Conservation (phyloP, 1,284 basidiomycete species). For the Vanrija pseudolonga region DNA sequence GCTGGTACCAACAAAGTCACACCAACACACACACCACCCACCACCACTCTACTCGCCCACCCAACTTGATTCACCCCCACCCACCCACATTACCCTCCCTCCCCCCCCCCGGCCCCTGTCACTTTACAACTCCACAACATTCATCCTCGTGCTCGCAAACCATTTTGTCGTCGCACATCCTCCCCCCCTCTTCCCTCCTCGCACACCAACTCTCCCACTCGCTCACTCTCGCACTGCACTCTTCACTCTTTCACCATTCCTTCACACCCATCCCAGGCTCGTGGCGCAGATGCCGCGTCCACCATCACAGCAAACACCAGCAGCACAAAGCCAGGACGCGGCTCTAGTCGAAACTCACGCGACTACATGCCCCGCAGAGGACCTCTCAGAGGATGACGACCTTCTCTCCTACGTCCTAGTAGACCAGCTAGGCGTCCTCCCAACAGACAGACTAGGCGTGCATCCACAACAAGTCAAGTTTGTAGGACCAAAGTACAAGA, state of each 20-base stretch:
- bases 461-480: constrained; percentile 47
- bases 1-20: too few relatives aligned
- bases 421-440: constrained; percentile 40
- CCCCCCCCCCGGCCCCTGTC: too few relatives aligned
- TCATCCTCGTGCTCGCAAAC: too few relatives aligned
- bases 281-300: constrained; percentile 7
- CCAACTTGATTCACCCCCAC: background rate
- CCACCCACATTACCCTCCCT: background rate
- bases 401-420: constrained; percentile 46
- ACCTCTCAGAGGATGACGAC: constrained; percentile 47
- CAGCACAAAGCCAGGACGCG: background rate
- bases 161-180: background rate
- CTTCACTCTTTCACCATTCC: too few relatives aligned
- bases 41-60: background rate
- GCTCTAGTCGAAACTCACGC: background rate
- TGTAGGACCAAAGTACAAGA: constrained; percentile 36
- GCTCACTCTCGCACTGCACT: too few relatives aligned
- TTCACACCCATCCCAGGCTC: background rate
- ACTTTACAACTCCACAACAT: too few relatives aligned
- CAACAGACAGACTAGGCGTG: constrained; percentile 37
- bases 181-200: background rate
- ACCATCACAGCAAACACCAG: constrained; percentile 4
- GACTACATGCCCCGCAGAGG: constrained; percentile 33
- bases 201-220: background rate
- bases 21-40: background rate